phyloP scores from a whole-genome alignment of 371 early-diverging fungal genomes.

The Blakeslea trispora region DNA sequence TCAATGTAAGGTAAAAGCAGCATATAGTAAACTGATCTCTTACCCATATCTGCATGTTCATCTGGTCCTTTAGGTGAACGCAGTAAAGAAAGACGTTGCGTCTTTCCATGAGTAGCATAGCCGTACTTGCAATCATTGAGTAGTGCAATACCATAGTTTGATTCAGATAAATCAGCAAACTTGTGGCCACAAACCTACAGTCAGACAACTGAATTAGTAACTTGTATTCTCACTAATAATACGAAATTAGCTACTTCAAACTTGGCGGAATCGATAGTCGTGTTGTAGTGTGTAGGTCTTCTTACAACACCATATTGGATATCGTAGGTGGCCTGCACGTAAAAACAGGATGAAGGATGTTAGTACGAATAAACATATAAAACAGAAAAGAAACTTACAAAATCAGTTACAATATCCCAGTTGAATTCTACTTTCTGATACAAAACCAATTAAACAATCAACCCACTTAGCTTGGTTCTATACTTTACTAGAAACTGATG shows the following conservation, averaged over 20 bases:
- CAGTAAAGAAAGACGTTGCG: slow-evolving; percentile 83
- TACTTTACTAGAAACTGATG: slow-evolving; percentile 71
- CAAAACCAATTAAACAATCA: not conserved
- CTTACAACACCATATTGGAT: slow-evolving; percentile 91
- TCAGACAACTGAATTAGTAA: not conserved
- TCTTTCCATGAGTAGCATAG: slow-evolving; percentile 79
- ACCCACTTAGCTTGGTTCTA: not conserved
- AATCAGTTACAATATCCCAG: slow-evolving; percentile 80
- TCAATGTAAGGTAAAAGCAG: not conserved
- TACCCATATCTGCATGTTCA: slow-evolving; percentile 66
- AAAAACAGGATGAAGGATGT: not conserved
- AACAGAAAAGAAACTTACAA: slow-evolving; percentile 30
- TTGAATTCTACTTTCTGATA: slow-evolving; percentile 88
- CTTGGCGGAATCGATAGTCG: slow-evolving; percentile 88
- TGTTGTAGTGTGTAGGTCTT: slow-evolving; percentile 94
- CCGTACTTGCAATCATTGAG: slow-evolving; percentile 94
- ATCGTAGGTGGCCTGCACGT: slow-evolving; percentile 84
- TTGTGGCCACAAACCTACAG: slow-evolving; percentile 83
- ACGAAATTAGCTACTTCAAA: slow-evolving; percentile 38
- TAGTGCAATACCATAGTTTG: slow-evolving; percentile 92
- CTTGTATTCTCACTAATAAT: not conserved
- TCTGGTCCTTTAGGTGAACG: slow-evolving; percentile 87
- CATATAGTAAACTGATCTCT: not conserved
- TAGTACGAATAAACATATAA: not conserved
- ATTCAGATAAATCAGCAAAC: slow-evolving; percentile 92